Conservation (phyloP, 768 basidiomycete species). For the Termitomyces bulborhizus region DNA sequence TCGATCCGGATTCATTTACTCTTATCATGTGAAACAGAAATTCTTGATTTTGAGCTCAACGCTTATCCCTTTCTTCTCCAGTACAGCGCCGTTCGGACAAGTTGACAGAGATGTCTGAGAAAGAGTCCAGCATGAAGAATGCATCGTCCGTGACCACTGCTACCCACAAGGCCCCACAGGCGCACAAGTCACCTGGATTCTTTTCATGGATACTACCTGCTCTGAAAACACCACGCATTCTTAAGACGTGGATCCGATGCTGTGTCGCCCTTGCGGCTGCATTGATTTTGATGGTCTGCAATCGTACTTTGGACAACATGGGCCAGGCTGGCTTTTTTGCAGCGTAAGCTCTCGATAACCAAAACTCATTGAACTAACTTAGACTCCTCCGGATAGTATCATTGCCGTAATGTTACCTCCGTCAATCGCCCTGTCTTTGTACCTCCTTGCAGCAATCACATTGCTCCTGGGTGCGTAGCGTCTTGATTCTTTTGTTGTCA, state of each 20-base stretch:
- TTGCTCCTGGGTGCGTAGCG: constrained; percentile 25
- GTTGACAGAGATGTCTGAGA: constrained; percentile 9
- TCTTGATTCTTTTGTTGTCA: neutral
- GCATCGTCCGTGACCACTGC: neutral
- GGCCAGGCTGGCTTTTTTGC: constrained; percentile 37
- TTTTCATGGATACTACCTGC: constrained; percentile 29
- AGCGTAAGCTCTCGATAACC: constrained; percentile 19
- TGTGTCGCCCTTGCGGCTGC: constrained; percentile 24
- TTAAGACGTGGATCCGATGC: constrained; percentile 37
- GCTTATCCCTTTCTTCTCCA: neutral
- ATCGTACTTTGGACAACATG: constrained; percentile 25
- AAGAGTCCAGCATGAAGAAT: neutral
- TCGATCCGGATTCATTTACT: neutral
- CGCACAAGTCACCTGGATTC: constrained; percentile 9
- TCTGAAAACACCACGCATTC: constrained; percentile 24
- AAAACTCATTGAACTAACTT: neutral
- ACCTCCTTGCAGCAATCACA: constrained; percentile 26
- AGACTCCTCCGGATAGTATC: constrained; percentile 20
- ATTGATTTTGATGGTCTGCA: constrained; percentile 29
- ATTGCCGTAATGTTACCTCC: constrained; percentile 34
- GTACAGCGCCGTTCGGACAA: neutral
- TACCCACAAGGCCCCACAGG: neutral
- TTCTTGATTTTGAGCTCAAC: neutral
- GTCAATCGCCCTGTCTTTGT: constrained; percentile 31
- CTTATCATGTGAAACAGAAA: neutral